Conservation (phyloP, 805 yeast species). For the Saccharomycopsis sp. region DNA sequence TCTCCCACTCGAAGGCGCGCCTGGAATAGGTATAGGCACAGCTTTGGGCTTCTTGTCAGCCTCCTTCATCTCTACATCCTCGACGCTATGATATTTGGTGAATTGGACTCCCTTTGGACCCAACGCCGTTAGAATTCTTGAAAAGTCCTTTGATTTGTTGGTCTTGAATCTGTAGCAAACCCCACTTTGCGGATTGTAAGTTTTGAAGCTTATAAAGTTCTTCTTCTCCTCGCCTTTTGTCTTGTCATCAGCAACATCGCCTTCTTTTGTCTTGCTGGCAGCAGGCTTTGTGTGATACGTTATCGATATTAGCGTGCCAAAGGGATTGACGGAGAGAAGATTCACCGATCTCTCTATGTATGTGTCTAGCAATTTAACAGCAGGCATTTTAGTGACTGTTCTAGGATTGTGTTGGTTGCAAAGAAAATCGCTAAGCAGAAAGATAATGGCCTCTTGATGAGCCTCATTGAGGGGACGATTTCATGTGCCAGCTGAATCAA, state of each 20-base stretch:
- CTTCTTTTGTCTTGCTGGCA: conserved; percentile 21
- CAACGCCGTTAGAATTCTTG: conserved; percentile 61
- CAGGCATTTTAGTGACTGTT: conserved; percentile 12
- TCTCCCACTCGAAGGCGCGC: neutral
- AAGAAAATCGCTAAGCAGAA: neutral
- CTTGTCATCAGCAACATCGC: conserved; percentile 23
- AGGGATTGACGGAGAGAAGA: conserved; percentile 28
- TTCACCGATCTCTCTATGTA: conserved; percentile 28
- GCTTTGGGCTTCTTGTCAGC: neutral
- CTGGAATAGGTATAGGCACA: neutral
- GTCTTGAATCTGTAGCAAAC: conserved; percentile 53
- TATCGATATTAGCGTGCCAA: conserved; percentile 27
- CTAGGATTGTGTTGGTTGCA: neutral
- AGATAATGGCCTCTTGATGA: neutral
- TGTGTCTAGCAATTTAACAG: conserved; percentile 27
- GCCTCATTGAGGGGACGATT: neutral
- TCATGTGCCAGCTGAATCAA: neutral
- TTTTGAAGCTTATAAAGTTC: conserved; percentile 45
- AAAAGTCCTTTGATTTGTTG: conserved; percentile 61
- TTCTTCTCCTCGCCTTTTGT: conserved; percentile 25
- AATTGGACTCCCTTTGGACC: conserved; percentile 61
- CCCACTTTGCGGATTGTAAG: conserved; percentile 60
- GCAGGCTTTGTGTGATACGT: conserved; percentile 30
- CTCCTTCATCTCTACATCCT: neutral
- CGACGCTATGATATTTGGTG: conserved; percentile 22